Evolutionary conservation across 1,284 basidiomycete genomes (phyloP), one percentile per base, ranked within the genome.

Genomic region (Golubevia pallescens): DNA sequence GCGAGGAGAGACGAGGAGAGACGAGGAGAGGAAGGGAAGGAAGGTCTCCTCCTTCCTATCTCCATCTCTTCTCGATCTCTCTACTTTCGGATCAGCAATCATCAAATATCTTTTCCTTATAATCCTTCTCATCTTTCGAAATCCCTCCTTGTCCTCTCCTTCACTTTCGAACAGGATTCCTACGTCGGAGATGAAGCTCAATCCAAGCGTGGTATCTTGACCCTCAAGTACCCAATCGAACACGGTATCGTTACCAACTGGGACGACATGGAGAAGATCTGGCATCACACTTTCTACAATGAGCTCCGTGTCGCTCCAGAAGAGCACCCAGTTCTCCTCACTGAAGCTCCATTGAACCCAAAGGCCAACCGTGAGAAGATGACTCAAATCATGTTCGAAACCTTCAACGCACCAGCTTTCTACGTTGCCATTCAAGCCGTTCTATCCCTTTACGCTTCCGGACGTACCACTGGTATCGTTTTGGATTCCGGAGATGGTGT

Each of bases 351-450:
- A 88, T 90, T 94, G 75, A 96, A 95, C 89, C 93, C 94, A 79
- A 95, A 95, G 89, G 92, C 92, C 70, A 95, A 95, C 89, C 89
- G 93, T 86, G 93, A 96, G 89, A 95, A 95, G 90, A 95, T 95
- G 72, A 94, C 93, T 70, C 93, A 95, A 88, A 94, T 95, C 89
- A 95, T 95, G 93, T 96, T 96, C 87, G 93, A 96, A 89, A 95
- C 93, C 57, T 95, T 96, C 90, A 95, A 95, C 88, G 91, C 90
- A 3, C 93, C 93, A 64, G 93, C 93, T 16, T 94, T 95, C 89
- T 95, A 95, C 89, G 93, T 95, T 77, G 90, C 92, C 66, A 94
- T 95, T 87, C 94, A 95, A 88, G 93, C 93, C 86, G 93, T 95
- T 65, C 90, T 96, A 54, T 95, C 93, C 51, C 90, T 95, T 63